phyloP scores from a whole-genome alignment of 1,139 yeast species.

The Citeromyces hawaiiensis region DNA sequence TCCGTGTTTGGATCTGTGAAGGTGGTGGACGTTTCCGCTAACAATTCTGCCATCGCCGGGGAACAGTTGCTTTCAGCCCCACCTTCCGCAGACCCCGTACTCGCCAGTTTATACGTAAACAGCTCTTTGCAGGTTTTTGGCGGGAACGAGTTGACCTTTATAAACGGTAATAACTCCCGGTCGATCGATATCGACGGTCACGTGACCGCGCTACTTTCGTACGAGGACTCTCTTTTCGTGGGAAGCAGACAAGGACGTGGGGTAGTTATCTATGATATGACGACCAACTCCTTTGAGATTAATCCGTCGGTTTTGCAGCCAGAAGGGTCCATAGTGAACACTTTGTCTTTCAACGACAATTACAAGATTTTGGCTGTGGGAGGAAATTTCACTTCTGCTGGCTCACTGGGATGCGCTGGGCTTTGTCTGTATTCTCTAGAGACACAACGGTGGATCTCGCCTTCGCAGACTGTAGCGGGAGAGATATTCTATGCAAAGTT shows the following conservation, averaged over 20 bases:
- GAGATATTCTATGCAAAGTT: conserved; percentile 51
- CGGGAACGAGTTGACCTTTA: not conserved
- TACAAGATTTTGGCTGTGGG: conserved; percentile 41
- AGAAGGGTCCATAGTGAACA: conserved; percentile 9
- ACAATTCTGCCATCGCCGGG: conserved; percentile 7
- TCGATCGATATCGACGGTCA: conserved; percentile 23
- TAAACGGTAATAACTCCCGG: conserved; percentile 1
- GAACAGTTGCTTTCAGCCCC: not conserved
- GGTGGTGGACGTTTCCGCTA: conserved; percentile 10
- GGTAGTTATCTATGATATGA: conserved; percentile 36
- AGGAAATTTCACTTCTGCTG: conserved; percentile 58
- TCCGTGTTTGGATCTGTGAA: conserved; percentile 21
- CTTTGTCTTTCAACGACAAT: conserved; percentile 12
- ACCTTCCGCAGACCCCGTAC: not conserved
- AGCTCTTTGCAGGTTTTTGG: not conserved
- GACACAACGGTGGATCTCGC: conserved; percentile 40
- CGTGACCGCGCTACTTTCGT: conserved; percentile 29
- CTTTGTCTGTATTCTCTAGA: conserved; percentile 57
- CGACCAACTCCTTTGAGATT: conserved; percentile 21
- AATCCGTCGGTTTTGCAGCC: conserved; percentile 35
- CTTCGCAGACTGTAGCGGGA: conserved; percentile 27
- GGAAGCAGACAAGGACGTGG: conserved; percentile 41
- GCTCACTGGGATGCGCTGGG: conserved; percentile 44
- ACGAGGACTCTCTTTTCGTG: conserved; percentile 27
- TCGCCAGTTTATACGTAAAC: not conserved